Evolutionary conservation across 2,329 filamentous ascomycete species (phyloP).

Genomic region (Colletotrichum sp.): DNA sequence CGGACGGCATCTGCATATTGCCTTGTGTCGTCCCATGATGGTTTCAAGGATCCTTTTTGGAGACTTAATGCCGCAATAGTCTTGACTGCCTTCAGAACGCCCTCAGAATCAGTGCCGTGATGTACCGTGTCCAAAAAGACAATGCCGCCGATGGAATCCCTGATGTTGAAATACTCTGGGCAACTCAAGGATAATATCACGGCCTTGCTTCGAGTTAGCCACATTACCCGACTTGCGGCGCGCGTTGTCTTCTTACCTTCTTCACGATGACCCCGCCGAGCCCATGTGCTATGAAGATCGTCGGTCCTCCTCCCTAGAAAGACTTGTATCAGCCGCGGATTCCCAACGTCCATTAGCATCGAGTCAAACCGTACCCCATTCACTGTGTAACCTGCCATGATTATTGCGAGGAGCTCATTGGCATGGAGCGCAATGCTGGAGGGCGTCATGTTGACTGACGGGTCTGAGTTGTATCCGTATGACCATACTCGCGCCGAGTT

Average conservation of each 20-base stretch:
- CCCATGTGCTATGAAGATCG: slow-evolving; percentile 28
- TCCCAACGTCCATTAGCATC: too few species aligned
- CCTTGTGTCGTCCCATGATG: slow-evolving; percentile 20
- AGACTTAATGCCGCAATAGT: slow-evolving; percentile 14
- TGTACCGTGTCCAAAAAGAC: slow-evolving; percentile 29
- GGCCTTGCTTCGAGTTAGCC: neutral
- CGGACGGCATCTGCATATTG: slow-evolving; percentile 25
- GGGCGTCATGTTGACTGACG: slow-evolving; percentile 26
- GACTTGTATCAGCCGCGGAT: neutral
- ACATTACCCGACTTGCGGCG: neutral
- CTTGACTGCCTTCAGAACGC: slow-evolving; percentile 23
- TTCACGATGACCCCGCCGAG: slow-evolving; percentile 28
- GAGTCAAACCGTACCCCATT: neutral
- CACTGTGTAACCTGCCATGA: neutral
- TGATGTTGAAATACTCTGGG: slow-evolving; percentile 6
- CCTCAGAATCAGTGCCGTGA: slow-evolving; percentile 22
- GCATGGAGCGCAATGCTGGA: slow-evolving; percentile 28
- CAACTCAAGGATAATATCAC: neutral
- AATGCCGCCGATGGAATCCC: slow-evolving; percentile 18
- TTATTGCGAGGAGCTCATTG: slow-evolving; percentile 22
- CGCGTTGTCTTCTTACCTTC: slow-evolving; percentile 14
- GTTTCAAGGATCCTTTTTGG: neutral
- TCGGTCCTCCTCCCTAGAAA: slow-evolving; percentile 19
- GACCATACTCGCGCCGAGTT: slow-evolving; percentile 24
- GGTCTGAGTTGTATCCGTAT: slow-evolving; percentile 27